Evolutionary conservation across 495 filamentous ascomycete species (phyloP).

Genomic region (Aspergillus avenaceus): DNA sequence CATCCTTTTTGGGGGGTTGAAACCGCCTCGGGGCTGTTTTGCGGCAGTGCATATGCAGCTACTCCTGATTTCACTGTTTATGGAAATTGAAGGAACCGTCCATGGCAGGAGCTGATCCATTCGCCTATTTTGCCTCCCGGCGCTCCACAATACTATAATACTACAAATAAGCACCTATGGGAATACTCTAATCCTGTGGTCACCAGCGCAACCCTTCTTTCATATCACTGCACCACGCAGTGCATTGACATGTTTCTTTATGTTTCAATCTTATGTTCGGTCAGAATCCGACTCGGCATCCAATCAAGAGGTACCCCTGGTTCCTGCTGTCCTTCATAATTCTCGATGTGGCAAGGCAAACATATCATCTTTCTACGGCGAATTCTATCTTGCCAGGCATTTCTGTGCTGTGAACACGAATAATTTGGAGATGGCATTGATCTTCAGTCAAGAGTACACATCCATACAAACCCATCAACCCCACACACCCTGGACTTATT

Average conservation of each 20-base stretch:
- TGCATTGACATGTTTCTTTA: neutral
- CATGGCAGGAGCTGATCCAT: conserved; percentile 1
- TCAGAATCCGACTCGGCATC: neutral
- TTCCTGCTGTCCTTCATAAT: no score
- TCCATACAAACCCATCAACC: neutral
- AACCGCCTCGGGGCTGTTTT: conserved; percentile 4
- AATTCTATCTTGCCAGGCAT: no score
- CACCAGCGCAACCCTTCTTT: neutral
- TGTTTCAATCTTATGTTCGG: neutral
- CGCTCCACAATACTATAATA: conserved; percentile 10
- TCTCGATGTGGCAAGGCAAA: neutral
- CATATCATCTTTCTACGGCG: no score
- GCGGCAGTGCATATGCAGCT: conserved; percentile 13
- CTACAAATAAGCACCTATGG: conserved; percentile 6
- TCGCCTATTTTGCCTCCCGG: neutral
- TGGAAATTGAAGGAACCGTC: neutral
- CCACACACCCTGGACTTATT: neutral
- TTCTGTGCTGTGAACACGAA: no score
- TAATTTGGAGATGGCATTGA: neutral
- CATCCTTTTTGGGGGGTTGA: conserved; percentile 4
- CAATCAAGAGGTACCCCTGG: no score
- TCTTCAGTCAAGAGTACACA: neutral
- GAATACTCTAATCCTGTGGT: neutral
- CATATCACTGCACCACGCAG: neutral
- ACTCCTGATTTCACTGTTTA: conserved; percentile 2